Evolutionary conservation across 2,329 filamentous ascomycete genomes (phyloP), one percentile per base, ranked within the genome.

Genomic region (Torrubiella hemipterigena): DNA sequence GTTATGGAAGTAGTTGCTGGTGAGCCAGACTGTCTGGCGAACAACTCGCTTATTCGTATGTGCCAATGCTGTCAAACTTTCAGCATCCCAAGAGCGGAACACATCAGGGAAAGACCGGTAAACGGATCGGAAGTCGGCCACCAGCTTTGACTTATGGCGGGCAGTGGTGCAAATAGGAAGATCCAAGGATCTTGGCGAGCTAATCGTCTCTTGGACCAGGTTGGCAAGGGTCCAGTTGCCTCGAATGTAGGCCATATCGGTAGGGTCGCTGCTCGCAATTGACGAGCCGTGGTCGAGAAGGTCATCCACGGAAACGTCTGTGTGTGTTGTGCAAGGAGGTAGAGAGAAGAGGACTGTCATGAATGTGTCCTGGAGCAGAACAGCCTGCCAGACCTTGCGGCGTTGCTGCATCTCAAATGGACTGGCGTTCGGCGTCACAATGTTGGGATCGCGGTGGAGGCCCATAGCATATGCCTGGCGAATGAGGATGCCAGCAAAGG

Each of bases 1-100:
- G 49, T 82, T 85, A 49, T 89, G 82, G 53, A 77, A 83, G 55
- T 84, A 87, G 47, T 86, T 87, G 51, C 74, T 81, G n/a, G 77
- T 80, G 18, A 87, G 59, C 47, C 85, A 87, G 5, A 89, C 56
- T 13, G 80, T 84, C 52, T 89, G 82, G 1, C 80, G 65, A 12
- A 83, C 73, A 2, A 76, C 66, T 6, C 82, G 69, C 38, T 77
- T 76, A 45, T 80, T 76, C 3, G 55, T 67, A 27, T 57, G 56
- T 2, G 72, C 69, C 30, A 79, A 59, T 12, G 63, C 58, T 7
- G 67, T 59, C 23, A 85, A 65, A 15, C 67, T 68, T 4, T 67
- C 65, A 5, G 68, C 59, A 43, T 82, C 73, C 58, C 78, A 80
- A 4, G 69, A 76, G 3, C 80, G 77, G 38, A 87, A 80, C 2